Evolutionary conservation across 2,329 filamentous ascomycete genomes (phyloP), one percentile per base, ranked within the genome.

Genomic region (Phialophora tarda): DNA sequence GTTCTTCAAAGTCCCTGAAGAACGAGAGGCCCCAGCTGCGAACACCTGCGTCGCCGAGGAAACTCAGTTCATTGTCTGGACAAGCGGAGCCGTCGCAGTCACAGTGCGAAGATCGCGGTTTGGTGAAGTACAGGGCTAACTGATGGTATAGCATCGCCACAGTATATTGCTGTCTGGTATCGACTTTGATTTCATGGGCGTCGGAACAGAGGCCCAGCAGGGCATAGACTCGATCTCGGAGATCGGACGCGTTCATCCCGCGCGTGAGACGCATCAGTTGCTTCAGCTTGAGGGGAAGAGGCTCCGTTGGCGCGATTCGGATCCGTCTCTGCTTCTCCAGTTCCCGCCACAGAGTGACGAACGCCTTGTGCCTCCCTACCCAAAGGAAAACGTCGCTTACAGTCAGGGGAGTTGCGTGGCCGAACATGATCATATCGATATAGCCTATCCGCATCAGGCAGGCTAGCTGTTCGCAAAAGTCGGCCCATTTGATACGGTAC

Each of bases 401-500:
- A 4, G 26, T 28, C 26, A n/a, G 26, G 26, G 48, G 2, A 11
- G 21, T 23, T 14, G 48, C 23, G 23, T 53, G 21, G 48, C 26
- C 11, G 48, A 26, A 5, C 48, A 53, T 53, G 17, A 53, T 12
- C 48, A 53, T 53, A 3, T 53, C 48, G 26, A 53, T 28, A 21
- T 53, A 53, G 4, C 48, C 48, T 12, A 53, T 53, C 26, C 26
- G 48, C 48, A 53, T 53, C 48, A 53, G 26, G 14, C 48, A 53
- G 23, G 48, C 11, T 2, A 53, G 48, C 21, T 53, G 48, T 23
- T 53, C 48, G 48, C 48, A 53, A 28, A 53, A 53, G 48, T 53
- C 48, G 26, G 48, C 48, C 48, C 48, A 53, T 53, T 28, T 53
- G 48, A 53, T 53, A 14, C 48, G 48, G 21, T 53, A 53, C 26